Evolutionary conservation across 176 grass and related monocot species (phyloP), one percentile per base, ranked within the genome.

Genomic region (Bromus sterilis): DNA sequence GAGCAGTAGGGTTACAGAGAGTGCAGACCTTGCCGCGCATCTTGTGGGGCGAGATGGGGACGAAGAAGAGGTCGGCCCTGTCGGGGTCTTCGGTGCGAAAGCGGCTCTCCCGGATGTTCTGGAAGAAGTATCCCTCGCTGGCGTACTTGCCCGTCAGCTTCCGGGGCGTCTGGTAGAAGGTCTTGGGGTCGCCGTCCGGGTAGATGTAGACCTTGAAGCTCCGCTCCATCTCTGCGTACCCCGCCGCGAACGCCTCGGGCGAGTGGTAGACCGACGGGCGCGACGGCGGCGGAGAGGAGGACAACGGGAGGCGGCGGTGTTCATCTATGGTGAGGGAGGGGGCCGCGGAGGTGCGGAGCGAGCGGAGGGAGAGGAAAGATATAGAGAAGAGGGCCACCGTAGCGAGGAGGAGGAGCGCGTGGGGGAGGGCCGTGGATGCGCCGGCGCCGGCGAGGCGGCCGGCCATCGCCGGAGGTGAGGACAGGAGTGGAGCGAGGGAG

Each of bases 111-210:
- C 96, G 84, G 65, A 95, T 95, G 82, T 99, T 99, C 87, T 99
- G 90, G 80, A 99, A 95, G 91, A 99, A 99, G 87, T 95, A 95
- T 3, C 93, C 96, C 89, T 99, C 96, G 20, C 96, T 95, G 24
- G 90, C 71, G 87, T 99, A 99, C 93, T 99, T 99, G 39, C 96
- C 96, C 1, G 91, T 99, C 32, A 95, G 91, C 89, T 99, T 99
- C 78, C 96, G 86, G 34, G 92, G 92, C 21, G 96, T 99, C 85
- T 95, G 96, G 82, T 95, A 99, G 88, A 88, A 99, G 34, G 96
- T 99, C 75, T 91, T 86, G 62, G 93, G 91, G 66, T 99, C 93
- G 71, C 96, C 96, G 31, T 99, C 96, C 35, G 96, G 92, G 73
- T 94, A 94, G 67, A 94, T 87, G 80, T 85, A 91, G 24, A 94